Percentiles rank a stretch among this genome's conserved stretches.
These are phyloP conservation scores for Boletales sp. DNA, from an alignment of 768 basidiomycete genomes.

Conservation along the genomic window DNA sequence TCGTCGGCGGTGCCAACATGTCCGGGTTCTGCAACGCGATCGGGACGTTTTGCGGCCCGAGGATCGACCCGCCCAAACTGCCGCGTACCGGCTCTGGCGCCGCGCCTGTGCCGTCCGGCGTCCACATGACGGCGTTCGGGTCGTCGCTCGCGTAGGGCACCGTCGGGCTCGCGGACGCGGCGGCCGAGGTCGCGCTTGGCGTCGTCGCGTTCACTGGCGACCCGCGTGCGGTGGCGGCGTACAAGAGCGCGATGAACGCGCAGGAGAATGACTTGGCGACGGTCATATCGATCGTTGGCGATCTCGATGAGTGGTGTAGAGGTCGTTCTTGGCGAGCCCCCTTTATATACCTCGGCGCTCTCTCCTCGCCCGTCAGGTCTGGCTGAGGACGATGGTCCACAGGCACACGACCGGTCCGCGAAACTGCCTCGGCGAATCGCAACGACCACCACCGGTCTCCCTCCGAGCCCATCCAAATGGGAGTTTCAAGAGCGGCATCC, in stretches of 20 bases:
- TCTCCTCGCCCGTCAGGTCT: no score
- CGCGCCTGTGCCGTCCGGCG: constrained; percentile 12
- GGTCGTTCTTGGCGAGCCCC: no score
- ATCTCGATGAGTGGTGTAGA: no score
- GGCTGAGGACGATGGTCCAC: no score
- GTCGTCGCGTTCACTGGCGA: background rate
- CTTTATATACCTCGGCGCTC: no score
- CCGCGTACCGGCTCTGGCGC: constrained; percentile 41
- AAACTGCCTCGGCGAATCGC: no score
- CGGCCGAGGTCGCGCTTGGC: constrained; percentile 14
- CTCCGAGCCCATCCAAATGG: no score
- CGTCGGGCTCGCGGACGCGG: constrained; percentile 35
- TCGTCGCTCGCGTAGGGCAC: constrained; percentile 38
- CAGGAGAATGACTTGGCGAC: background rate
- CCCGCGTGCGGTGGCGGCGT: constrained; percentile 1
- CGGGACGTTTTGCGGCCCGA: constrained; percentile 54
- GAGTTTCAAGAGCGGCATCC: no score
- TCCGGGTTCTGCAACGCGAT: constrained; percentile 57
- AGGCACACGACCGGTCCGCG: no score
- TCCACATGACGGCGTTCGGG: constrained; percentile 43
- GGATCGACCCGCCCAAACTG: constrained; percentile 39
- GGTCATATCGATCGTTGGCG: constrained; percentile 3
- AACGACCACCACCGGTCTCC: no score
- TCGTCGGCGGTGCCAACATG: constrained; percentile 52
- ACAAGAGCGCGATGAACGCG: constrained; percentile 2